These are phyloP conservation scores for Paspalum notatum DNA, from an alignment of 176 grass and related monocot genomes.

Conservation along the genomic window DNA sequence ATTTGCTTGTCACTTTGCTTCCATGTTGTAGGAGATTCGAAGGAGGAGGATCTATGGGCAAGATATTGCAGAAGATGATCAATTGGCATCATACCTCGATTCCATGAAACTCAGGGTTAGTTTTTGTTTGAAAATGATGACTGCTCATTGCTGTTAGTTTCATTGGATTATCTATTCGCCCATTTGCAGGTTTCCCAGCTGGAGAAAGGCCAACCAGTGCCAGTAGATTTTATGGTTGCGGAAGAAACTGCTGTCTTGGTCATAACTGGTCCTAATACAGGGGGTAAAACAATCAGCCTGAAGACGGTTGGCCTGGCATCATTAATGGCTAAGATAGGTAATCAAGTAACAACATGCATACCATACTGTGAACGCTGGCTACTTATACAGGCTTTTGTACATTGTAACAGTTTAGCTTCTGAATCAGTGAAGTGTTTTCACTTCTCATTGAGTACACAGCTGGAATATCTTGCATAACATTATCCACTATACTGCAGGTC, in stretches of 20 bases:
- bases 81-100: conserved; percentile 45
- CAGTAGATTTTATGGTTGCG: conserved; percentile 78
- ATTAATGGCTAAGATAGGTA: conserved; percentile 85
- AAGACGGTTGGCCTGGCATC: conserved; percentile 82
- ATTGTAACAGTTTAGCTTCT: not conserved
- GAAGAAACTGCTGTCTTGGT: conserved; percentile 73
- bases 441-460: conserved; percentile 11
- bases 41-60: conserved; percentile 75
- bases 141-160: conserved; percentile 21
- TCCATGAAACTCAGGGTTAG: conserved; percentile 68
- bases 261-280: conserved; percentile 86
- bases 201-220: conserved; percentile 58
- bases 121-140: conserved; percentile 14
- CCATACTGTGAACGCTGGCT: conserved; percentile 22
- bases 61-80: conserved; percentile 52
- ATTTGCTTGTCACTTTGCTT: conserved; percentile 21
- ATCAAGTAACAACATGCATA: not conserved
- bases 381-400: conserved; percentile 9
- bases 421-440: not conserved
- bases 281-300: conserved; percentile 86
- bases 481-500: conserved; percentile 51
- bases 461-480: conserved; percentile 29
- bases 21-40: conserved; percentile 62
- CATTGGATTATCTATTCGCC: conserved; percentile 35
- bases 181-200: conserved; percentile 62